Percentiles rank a stretch among this genome's conserved stretches.
Evolutionary conservation across 352 stramenopile genomes (phyloP).

Genomic region (Globisporangium acanthophoron): DNA sequence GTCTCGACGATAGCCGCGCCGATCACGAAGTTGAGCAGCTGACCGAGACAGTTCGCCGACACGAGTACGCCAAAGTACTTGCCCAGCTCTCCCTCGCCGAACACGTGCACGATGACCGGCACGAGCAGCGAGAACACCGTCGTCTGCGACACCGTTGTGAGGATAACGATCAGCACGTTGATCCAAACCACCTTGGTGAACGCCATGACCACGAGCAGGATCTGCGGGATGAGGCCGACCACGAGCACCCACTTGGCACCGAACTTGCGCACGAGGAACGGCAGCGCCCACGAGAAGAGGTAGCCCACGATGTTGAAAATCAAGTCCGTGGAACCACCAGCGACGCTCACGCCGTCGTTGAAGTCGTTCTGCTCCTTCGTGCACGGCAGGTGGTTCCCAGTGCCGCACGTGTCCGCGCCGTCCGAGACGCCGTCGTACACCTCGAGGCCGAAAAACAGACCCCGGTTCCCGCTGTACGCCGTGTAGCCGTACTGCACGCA

Average conservation of each 20-base stretch:
- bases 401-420: background rate
- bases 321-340: background rate
- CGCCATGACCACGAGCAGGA: background rate
- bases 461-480: no score
- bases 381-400: background rate
- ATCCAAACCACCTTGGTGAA: background rate
- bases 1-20: no score
- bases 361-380: background rate
- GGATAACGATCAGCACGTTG: background rate
- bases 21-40: no score
- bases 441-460: background rate
- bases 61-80: no score
- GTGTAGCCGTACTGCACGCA: no score
- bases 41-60: no score
- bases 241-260: background rate
- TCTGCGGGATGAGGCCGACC: background rate
- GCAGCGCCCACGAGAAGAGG: constrained; percentile 10
- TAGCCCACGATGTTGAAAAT: constrained; percentile 3
- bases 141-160: background rate
- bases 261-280: constrained; percentile 2
- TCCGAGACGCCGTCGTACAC: background rate
- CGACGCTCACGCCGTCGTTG: background rate
- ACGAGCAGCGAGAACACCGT: constrained; percentile 2
- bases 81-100: constrained; percentile 5
- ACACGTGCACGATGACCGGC: constrained; percentile 23